Conservation (phyloP, 768 basidiomycete genomes). For the Candolleomyces eurysporus region DNA sequence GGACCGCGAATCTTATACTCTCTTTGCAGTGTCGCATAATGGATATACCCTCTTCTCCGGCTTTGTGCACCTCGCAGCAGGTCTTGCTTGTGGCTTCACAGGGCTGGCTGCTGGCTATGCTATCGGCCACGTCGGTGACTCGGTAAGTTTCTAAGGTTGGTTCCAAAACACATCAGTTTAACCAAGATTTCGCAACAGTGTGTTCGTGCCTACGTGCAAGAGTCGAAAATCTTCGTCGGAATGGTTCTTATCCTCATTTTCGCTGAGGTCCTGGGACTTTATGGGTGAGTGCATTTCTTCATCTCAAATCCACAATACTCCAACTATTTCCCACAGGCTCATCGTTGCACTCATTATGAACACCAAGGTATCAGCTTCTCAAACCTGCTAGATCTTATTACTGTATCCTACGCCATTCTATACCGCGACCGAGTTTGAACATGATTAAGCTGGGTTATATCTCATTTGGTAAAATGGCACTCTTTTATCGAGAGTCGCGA, state of each 20-base stretch:
- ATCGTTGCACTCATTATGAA: conserved; percentile 94
- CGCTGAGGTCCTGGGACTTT: conserved; percentile 86
- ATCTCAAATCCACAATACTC: neutral
- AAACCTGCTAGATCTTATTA: neutral
- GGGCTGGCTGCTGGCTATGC: conserved; percentile 94
- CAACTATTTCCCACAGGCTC: conserved; percentile 39
- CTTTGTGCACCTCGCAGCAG: conserved; percentile 90
- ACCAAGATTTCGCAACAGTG: conserved; percentile 46
- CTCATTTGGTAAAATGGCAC: neutral
- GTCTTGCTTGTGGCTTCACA: conserved; percentile 86
- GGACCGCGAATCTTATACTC: conserved; percentile 2
- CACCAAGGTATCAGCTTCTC: conserved; percentile 43
- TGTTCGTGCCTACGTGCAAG: conserved; percentile 87
- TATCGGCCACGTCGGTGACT: conserved; percentile 91
- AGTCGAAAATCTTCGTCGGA: conserved; percentile 86
- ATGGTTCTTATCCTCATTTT: conserved; percentile 98
- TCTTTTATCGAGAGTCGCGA: conserved; percentile 1
- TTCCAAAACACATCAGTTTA: neutral
- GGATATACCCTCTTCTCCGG: conserved; percentile 80
- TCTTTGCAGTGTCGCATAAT: conserved; percentile 51
- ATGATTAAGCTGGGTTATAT: no score
- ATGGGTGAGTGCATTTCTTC: conserved; percentile 53
- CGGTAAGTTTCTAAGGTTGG: conserved; percentile 51
- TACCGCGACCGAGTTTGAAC: neutral
- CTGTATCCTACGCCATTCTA: neutral